phyloP scores from a whole-genome alignment of 306 rosid genomes.

The Casuarina equisetifolia region DNA sequence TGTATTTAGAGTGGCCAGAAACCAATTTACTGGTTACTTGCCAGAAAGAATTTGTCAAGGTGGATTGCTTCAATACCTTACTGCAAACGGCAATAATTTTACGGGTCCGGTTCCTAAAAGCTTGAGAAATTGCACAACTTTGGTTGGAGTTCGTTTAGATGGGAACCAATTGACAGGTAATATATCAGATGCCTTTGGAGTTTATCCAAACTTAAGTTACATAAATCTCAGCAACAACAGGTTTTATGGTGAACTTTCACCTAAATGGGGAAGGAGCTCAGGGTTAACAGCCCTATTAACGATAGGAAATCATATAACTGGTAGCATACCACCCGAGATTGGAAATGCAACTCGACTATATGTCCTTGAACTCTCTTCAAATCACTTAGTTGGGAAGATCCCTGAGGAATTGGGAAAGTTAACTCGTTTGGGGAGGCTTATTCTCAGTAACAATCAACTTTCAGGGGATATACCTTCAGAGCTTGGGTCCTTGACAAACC shows the following conservation, averaged over 20 bases:
- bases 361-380: constrained; percentile 20
- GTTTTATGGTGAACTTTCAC: constrained; percentile 15
- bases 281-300: background rate
- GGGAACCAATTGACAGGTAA: constrained; percentile 10
- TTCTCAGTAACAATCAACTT: constrained; percentile 16
- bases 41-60: constrained; percentile 3
- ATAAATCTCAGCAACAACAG: background rate
- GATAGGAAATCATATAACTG: constrained; percentile 4
- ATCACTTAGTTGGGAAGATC: constrained; percentile 1
- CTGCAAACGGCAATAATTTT: background rate
- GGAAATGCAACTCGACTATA: background rate
- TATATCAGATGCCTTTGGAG: constrained; percentile 4
- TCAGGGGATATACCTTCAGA: background rate
- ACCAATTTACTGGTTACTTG: background rate
- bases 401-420: constrained; percentile 13
- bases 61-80: constrained; percentile 8
- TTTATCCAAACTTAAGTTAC: background rate
- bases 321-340: constrained; percentile 9
- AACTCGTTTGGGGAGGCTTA: constrained; percentile 18
- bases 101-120: constrained; percentile 13
- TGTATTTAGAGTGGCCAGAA: constrained; percentile 7
- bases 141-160: constrained; percentile 9
- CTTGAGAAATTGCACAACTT: constrained; percentile 8
- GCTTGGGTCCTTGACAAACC: constrained; percentile 4
- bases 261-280: constrained; percentile 1